Percentiles rank a stretch among this genome's conserved stretches.
Conservation (phyloP, 1,139 yeast genomes). For the Sugiyamaella paludigena region DNA sequence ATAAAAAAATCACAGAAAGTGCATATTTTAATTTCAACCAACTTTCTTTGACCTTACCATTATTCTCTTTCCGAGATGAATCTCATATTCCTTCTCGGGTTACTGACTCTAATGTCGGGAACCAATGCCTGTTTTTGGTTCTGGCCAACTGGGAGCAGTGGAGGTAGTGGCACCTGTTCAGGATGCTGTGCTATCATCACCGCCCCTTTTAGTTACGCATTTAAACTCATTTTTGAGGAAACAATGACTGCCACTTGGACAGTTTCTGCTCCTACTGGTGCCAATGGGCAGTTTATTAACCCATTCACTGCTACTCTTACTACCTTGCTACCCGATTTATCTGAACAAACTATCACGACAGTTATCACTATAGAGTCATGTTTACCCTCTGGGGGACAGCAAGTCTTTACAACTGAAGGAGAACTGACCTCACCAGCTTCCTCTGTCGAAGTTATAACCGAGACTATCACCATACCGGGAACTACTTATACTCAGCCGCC, state of each 20-base stretch:
- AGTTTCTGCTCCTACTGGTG: slow-evolving; percentile 29
- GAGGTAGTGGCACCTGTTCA: slow-evolving; percentile 24
- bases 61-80: slow-evolving; percentile 13
- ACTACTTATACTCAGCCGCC: slow-evolving; percentile 14
- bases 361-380: slow-evolving; percentile 23
- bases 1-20: neutral
- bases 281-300: slow-evolving; percentile 24
- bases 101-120: slow-evolving; percentile 17
- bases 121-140: slow-evolving; percentile 28
- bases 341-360: slow-evolving; percentile 21
- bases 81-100: slow-evolving; percentile 18
- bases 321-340: slow-evolving; percentile 27
- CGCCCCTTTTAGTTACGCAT: slow-evolving; percentile 24
- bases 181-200: slow-evolving; percentile 32
- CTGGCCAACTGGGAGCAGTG: slow-evolving; percentile 24
- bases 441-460: slow-evolving; percentile 13
- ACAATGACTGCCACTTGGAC: slow-evolving; percentile 29
- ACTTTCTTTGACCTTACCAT: slow-evolving; percentile 1
- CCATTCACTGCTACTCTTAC: slow-evolving; percentile 32
- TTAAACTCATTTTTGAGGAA: slow-evolving; percentile 21
- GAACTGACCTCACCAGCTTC: slow-evolving; percentile 1
- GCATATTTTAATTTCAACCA: neutral
- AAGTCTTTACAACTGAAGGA: slow-evolving; percentile 1
- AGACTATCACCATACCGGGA: slow-evolving; percentile 6
- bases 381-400: slow-evolving; percentile 13